Evolutionary conservation across 2,329 filamentous ascomycete species (phyloP).

Genomic region (Trichoderma pleuroti): DNA sequence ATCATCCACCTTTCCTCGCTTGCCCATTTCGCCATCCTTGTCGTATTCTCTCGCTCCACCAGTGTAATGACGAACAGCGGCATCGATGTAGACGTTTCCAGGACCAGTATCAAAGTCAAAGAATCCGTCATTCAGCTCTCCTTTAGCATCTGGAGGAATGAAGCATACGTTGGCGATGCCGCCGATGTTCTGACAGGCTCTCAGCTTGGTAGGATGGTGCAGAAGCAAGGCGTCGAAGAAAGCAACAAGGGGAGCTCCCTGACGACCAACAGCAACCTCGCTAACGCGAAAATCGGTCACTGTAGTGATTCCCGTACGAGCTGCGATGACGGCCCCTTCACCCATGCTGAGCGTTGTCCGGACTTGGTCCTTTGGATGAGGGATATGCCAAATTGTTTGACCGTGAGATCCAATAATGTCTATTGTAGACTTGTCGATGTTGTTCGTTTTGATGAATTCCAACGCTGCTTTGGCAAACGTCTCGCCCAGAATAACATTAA

Average conservation of each 20-base stretch:
- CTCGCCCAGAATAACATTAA: constrained; percentile 19
- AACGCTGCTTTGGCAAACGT: constrained; percentile 16
- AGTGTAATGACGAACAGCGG: constrained; percentile 25
- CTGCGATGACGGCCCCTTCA: constrained; percentile 52
- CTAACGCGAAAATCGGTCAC: constrained; percentile 49
- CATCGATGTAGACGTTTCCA: constrained; percentile 37
- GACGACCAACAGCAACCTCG: constrained; percentile 45
- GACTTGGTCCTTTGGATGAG: constrained; percentile 46
- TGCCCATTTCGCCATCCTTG: constrained; percentile 42
- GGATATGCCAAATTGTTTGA: constrained; percentile 55
- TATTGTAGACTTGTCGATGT: constrained; percentile 34
- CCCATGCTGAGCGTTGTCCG: constrained; percentile 52
- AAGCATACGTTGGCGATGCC: constrained; percentile 52
- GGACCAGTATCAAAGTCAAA: constrained; percentile 47
- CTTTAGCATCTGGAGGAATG: constrained; percentile 33
- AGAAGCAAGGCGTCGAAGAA: constrained; percentile 50
- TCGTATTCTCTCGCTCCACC: constrained; percentile 49
- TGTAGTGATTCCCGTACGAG: constrained; percentile 48
- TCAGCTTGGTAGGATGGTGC: constrained; percentile 46
- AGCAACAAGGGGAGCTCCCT: constrained; percentile 46
- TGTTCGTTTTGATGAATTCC: constrained; percentile 11
- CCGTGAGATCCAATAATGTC: constrained; percentile 55
- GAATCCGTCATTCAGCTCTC: not conserved
- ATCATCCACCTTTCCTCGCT: constrained; percentile 38
- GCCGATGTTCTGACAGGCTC: constrained; percentile 51